Conservation (phyloP, 768 basidiomycete genomes). For the Postia placenta region DNA sequence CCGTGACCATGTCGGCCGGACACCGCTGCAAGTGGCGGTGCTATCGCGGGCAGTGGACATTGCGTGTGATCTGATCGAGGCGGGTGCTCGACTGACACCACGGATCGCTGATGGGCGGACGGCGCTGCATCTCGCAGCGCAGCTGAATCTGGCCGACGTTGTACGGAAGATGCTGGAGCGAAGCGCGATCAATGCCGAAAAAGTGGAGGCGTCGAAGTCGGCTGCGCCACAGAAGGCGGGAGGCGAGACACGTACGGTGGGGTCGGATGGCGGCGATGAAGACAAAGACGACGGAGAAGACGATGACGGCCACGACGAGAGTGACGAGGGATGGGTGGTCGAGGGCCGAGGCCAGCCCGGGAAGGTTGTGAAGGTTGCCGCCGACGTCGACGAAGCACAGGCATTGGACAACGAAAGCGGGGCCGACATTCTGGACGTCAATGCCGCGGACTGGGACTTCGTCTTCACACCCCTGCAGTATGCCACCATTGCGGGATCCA, state of each 20-base stretch:
- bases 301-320: conserved; percentile 18
- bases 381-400: conserved; percentile 27
- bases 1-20: conserved; percentile 59
- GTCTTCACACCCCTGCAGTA: conserved; percentile 46
- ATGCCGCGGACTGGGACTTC: conserved; percentile 54
- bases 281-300: conserved; percentile 10
- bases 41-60: conserved; percentile 39
- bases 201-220: conserved; percentile 17
- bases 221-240: conserved; percentile 8
- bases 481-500: conserved; percentile 42
- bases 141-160: conserved; percentile 35
- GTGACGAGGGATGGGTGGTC: conserved; percentile 15
- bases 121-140: conserved; percentile 51
- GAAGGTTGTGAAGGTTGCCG: conserved; percentile 17
- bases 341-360: conserved; percentile 14
- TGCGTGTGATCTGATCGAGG: conserved; percentile 45
- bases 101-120: conserved; percentile 52
- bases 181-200: conserved; percentile 31
- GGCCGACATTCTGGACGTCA: conserved; percentile 51
- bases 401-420: conserved; percentile 44
- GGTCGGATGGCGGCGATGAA: conserved; percentile 10
- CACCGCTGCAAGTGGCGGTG: conserved; percentile 53
- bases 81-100: conserved; percentile 49
- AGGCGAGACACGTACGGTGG: conserved; percentile 5
- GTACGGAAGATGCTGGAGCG: conserved; percentile 46